phyloP scores from a whole-genome alignment of 495 filamentous ascomycete genomes.

The Daldinia bambusicola region DNA sequence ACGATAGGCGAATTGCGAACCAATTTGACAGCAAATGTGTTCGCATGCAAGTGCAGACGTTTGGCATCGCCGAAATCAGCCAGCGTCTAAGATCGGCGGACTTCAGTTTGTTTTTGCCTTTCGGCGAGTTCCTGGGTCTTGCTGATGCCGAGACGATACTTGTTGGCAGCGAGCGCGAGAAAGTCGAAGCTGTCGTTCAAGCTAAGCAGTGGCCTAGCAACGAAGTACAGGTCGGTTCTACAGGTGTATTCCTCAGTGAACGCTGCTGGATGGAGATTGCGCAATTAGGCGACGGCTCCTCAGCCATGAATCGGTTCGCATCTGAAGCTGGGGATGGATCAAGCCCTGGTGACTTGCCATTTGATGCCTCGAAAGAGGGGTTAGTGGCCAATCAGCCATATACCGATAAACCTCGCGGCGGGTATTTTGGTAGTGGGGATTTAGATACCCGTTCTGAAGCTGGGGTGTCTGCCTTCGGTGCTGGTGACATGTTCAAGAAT shows the following conservation, averaged over 20 bases:
- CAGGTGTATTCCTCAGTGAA: slow-evolving; percentile 95
- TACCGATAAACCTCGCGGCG: slow-evolving; percentile 76
- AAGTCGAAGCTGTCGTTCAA: slow-evolving; percentile 87
- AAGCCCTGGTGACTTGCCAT: slow-evolving; percentile 54
- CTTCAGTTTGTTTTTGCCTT: slow-evolving; percentile 94
- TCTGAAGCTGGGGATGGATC: slow-evolving; percentile 57
- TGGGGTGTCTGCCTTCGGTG: slow-evolving; percentile 85
- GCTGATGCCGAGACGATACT: slow-evolving; percentile 83
- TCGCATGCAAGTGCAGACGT: slow-evolving; percentile 89
- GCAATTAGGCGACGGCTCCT: slow-evolving; percentile 72
- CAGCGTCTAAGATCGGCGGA: slow-evolving; percentile 91
- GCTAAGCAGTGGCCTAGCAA: slow-evolving; percentile 91
- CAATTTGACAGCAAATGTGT: slow-evolving; percentile 99
- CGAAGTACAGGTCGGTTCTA: slow-evolving; percentile 89
- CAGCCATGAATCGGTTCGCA: slow-evolving; percentile 63
- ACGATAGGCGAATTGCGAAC: slow-evolving; percentile 95
- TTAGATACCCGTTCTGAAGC: slow-evolving; percentile 89
- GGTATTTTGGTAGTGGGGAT: slow-evolving; percentile 86
- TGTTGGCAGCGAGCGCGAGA: slow-evolving; percentile 92
- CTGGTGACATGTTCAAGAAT: slow-evolving; percentile 97
- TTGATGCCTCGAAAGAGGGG: slow-evolving; percentile 76
- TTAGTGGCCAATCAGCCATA: slow-evolving; percentile 69
- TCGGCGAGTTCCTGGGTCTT: slow-evolving; percentile 92
- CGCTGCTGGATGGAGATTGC: slow-evolving; percentile 92
- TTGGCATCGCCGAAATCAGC: slow-evolving; percentile 97